These are phyloP conservation scores for Coprinopsis cinerea DNA, from an alignment of 768 basidiomycete species.

Conservation along the genomic window DNA sequence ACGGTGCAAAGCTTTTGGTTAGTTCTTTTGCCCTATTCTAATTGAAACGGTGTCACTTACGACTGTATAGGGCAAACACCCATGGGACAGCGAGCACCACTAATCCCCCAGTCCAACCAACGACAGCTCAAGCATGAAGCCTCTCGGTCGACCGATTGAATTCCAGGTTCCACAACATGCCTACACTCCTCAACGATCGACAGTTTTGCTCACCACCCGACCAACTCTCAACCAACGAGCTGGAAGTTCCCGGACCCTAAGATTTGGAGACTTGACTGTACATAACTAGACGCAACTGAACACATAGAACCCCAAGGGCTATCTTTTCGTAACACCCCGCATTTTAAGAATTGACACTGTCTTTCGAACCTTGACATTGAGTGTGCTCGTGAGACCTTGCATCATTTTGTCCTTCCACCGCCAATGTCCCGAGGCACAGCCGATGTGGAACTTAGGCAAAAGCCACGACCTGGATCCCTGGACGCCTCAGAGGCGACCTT, in stretches of 20 bases:
- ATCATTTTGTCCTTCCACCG: neutral
- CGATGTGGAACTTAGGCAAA: neutral
- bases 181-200: too few relatives aligned
- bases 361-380: neutral
- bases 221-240: too few relatives aligned
- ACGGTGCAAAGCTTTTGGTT: constrained; percentile 71
- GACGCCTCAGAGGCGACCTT: neutral
- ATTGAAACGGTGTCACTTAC: neutral
- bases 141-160: too few relatives aligned
- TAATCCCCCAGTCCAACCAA: constrained; percentile 2
- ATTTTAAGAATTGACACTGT: neutral
- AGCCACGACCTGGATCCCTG: neutral
- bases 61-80: constrained; percentile 44
- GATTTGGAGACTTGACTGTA: too few relatives aligned
- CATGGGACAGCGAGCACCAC: constrained; percentile 27
- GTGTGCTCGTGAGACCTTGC: neutral
- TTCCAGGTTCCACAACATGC: too few relatives aligned
- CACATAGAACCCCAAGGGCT: too few relatives aligned
- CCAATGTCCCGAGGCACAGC: constrained; percentile 1
- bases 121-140: neutral
- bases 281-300: too few relatives aligned
- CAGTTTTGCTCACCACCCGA: too few relatives aligned
- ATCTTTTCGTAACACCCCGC: too few relatives aligned
- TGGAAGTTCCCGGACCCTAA: too few relatives aligned
- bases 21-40: constrained; percentile 15